phyloP scores from a whole-genome alignment of 2,329 filamentous ascomycete genomes.

The Verticillium nubilum region DNA sequence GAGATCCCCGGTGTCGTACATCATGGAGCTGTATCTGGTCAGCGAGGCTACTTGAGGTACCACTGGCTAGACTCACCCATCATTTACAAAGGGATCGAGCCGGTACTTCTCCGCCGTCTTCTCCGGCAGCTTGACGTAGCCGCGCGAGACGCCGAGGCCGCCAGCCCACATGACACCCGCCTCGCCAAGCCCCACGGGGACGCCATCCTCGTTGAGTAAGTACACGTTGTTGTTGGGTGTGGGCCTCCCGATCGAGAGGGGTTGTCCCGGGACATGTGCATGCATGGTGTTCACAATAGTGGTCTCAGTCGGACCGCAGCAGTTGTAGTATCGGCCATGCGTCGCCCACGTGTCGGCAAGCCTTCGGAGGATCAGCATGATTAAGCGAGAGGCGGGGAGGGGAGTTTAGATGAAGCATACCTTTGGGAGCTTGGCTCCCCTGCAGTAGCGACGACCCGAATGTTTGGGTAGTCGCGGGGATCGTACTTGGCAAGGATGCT shows the following conservation, averaged over 20 bases:
- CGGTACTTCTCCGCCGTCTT: constrained; percentile 44
- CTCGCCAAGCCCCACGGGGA: constrained; percentile 37
- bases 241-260: constrained; percentile 47
- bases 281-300: constrained; percentile 55
- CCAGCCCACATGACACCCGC: constrained; percentile 52
- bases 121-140: constrained; percentile 47
- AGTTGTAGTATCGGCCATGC: constrained; percentile 44
- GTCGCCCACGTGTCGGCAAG: constrained; percentile 52
- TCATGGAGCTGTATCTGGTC: constrained; percentile 28
- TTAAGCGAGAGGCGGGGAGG: background rate
- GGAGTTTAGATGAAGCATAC: constrained; percentile 20
- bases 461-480: constrained; percentile 40
- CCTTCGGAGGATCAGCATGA: background rate
- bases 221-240: constrained; percentile 52
- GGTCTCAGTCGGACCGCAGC: constrained; percentile 54
- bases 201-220: constrained; percentile 35
- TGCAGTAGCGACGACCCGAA: constrained; percentile 48
- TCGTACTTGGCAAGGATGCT: constrained; percentile 46
- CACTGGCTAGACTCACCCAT: constrained; percentile 33
- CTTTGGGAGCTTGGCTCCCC: constrained; percentile 45
- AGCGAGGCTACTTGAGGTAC: background rate
- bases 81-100: constrained; percentile 40
- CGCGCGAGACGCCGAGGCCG: constrained; percentile 45
- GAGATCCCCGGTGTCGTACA: constrained; percentile 57
- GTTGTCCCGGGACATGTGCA: constrained; percentile 36